Conservation (phyloP, 1,139 yeast species). For the Scheffersomyces lignicola region DNA sequence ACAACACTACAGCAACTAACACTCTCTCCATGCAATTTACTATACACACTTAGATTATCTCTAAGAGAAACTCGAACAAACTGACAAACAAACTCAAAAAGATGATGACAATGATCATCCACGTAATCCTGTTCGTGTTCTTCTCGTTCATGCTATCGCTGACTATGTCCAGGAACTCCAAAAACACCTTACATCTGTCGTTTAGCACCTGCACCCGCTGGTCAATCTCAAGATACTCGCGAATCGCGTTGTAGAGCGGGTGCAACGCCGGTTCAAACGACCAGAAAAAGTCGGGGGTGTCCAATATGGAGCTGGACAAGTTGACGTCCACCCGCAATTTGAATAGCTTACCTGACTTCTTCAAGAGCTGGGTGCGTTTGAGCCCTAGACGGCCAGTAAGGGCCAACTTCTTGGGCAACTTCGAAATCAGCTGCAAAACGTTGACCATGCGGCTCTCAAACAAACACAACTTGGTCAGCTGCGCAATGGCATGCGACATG, state of each 20-base stretch:
- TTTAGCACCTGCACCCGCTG: conserved; percentile 91
- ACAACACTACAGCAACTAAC: too few relatives aligned
- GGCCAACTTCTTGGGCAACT: conserved; percentile 85
- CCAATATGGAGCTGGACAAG: conserved; percentile 83
- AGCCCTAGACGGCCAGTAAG: conserved; percentile 83
- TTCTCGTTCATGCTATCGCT: conserved; percentile 93
- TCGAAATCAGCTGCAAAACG: conserved; percentile 78
- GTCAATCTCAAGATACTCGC: conserved; percentile 92
- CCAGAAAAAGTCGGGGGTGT: conserved; percentile 97
- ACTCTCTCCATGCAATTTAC: too few relatives aligned
- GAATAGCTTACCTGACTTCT: conserved; percentile 86
- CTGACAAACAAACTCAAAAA: conserved; percentile 73
- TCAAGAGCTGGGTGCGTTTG: conserved; percentile 74
- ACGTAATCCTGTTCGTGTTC: conserved; percentile 86
- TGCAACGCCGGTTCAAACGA: conserved; percentile 92
- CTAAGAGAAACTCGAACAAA: conserved; percentile 43
- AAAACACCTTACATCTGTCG: conserved; percentile 89
- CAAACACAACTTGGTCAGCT: conserved; percentile 85
- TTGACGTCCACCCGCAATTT: conserved; percentile 92
- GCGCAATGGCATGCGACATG: conserved; percentile 95
- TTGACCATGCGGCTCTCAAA: conserved; percentile 92
- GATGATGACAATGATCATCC: conserved; percentile 85
- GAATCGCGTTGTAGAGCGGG: conserved; percentile 83
- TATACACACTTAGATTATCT: conserved; percentile 24
- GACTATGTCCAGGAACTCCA: conserved; percentile 89